Evolutionary conservation across 2,329 filamentous ascomycete species (phyloP).

Genomic region (Aspergillus amoenus): DNA sequence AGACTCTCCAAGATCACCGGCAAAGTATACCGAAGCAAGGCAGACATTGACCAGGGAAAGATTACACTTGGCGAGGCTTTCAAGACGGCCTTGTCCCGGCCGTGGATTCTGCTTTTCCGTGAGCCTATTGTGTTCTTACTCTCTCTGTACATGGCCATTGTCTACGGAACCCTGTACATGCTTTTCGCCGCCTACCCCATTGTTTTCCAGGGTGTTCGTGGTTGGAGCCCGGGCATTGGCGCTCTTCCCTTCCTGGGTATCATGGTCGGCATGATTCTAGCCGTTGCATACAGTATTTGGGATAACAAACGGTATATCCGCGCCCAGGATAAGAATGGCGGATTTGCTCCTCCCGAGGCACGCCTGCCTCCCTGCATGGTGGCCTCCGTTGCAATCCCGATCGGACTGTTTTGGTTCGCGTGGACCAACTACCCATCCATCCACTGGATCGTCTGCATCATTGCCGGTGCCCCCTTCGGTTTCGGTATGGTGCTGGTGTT

Average conservation of each 20-base stretch:
- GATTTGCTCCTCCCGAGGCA: slow-evolving; percentile 62
- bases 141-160: slow-evolving; percentile 52
- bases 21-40: slow-evolving; percentile 47
- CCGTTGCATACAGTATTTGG: slow-evolving; percentile 40
- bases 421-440: slow-evolving; percentile 54
- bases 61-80: slow-evolving; percentile 40
- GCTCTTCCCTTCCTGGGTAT: slow-evolving; percentile 52
- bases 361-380: slow-evolving; percentile 52
- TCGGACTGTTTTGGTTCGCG: slow-evolving; percentile 60
- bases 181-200: slow-evolving; percentile 55
- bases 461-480: slow-evolving; percentile 40
- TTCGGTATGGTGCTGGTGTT: slow-evolving; percentile 45
- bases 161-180: slow-evolving; percentile 55
- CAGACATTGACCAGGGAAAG: slow-evolving; percentile 44
- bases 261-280: slow-evolving; percentile 43
- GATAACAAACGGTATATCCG: slow-evolving; percentile 44
- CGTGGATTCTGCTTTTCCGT: slow-evolving; percentile 48
- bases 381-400: slow-evolving; percentile 53
- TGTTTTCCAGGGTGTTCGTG: slow-evolving; percentile 47
- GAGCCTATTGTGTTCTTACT: slow-evolving; percentile 54
- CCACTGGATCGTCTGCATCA: slow-evolving; percentile 41
- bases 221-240: slow-evolving; percentile 49
- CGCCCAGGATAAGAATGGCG: slow-evolving; percentile 47
- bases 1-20: slow-evolving; percentile 50
- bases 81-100: slow-evolving; percentile 50